Base-by-base conservation (phyloP, 495 filamentous ascomycete genomes). In the Lindgomyces ingoldianus region DNA sequence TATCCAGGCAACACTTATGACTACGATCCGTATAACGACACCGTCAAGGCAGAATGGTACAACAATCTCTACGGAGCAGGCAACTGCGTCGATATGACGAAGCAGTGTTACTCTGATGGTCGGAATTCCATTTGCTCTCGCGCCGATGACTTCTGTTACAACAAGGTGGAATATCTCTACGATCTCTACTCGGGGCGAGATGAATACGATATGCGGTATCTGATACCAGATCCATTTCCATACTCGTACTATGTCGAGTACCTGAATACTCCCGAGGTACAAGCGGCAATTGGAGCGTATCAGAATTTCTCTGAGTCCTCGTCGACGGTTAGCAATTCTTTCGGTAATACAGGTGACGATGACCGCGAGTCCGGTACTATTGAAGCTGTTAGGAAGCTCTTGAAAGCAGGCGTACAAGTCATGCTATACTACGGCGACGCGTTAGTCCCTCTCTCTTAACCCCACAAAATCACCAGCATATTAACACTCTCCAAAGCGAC, bases 131-230 rank as follows among this genome's bases (percentile, higher is more conserved):
- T 82, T 50, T 87, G 85, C 75, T 71, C 65, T 6, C 65, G 66
- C 2, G 80, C 81, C 0, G 81, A 85, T 64, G 73, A 64, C 51
- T 86, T 84, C 74, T 88, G 85, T 70, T 77, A 78, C 14, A 60
- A 77, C 36, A 68, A 83, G 10, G 83, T 87, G 4, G 83, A 87
- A 62, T 70, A 47, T 6, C 65, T 84, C 11, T 83, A 81, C 56
- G 83, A 86, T 64, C 70, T 70, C 30, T 78, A 83, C 65, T 74
- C 79, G 0, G 76, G 76, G 0, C 76, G 85, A 18, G 83, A 85
- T 67, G 84, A 87, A 70, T 86, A 86, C 65, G 85, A 88, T 63
- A 73, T 86, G 68, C 81, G 85, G 11, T 80, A 85, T 55, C 70
- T 85, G 16, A 74, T 53, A 0, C 78, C 80, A 0, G 85, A 87